Base-by-base conservation (phyloP, 257 asterid genomes). In the Fraxinus anomala region DNA sequence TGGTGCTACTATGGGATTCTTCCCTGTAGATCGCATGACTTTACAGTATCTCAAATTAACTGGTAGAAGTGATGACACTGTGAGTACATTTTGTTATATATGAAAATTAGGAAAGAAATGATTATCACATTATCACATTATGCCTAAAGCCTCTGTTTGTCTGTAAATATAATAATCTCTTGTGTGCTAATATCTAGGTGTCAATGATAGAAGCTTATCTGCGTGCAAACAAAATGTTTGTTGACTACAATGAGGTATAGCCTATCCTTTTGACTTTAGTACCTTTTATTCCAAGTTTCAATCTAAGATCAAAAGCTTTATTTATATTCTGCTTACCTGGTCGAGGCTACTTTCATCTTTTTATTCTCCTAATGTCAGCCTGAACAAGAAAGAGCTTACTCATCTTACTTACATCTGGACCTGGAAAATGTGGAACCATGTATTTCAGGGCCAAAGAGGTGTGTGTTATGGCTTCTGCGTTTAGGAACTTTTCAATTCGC, bases 381-480 rank as follows among this genome's bases (percentile, higher is more conserved):
- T 79, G 92, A 94, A 90, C 86, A 81, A 85, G 98, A 94, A 79
- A 88, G 86, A 79, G 90, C 77, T 6, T 94, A 94, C 83, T 91
- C 98, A 70, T 92, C 98, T 59, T 83, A 81, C 79, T 74, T 94
- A 92, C 61, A 84, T 39, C 84, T 94, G 44, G 90, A 92, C 82
- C 90, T 94, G 65, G 80, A 79, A 31, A 90, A 86, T 80, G 96
- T 94, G n/a, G 96, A 85, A 84, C 98, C 98, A 63, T 91, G 97
- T 79, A 70, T 94, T 81, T 92, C 98, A 6, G 97, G 97, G 86
- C 98, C 98, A n/a, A 94, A 94, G 87, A 94, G 97, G 97, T 94
- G 36, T 77, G 74, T 68, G 13, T 19, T 39, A 3, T 24, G 19
- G 51, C 59, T 73, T 23, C 21, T 79, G 40, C 56, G 6, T 66